These are phyloP conservation scores for Colletotrichum australisinense DNA, from an alignment of 2,329 filamentous ascomycete genomes.

Conservation along the genomic window DNA sequence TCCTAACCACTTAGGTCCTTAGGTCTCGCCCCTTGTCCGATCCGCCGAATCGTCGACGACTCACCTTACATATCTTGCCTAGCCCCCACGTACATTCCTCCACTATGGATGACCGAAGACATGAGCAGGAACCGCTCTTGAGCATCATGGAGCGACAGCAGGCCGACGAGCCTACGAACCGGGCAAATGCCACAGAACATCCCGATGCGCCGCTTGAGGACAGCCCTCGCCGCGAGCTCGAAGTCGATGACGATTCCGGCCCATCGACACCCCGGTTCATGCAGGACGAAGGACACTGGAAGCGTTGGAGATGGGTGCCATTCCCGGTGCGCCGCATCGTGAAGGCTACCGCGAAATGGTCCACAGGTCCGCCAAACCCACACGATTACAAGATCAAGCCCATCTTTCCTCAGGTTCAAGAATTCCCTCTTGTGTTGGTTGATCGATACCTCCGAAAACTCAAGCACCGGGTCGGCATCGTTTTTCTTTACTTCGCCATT, in stretches of 20 bases:
- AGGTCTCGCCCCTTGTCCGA: constrained; percentile 21
- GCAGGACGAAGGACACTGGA: constrained; percentile 63
- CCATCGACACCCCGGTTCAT: constrained; percentile 70
- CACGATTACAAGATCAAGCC: constrained; percentile 65
- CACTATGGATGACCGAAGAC: constrained; percentile 45
- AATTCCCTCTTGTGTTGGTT: constrained; percentile 72
- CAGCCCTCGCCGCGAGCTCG: constrained; percentile 56
- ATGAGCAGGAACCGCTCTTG: constrained; percentile 54
- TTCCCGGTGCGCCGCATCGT: constrained; percentile 62
- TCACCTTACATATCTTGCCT: constrained; percentile 31
- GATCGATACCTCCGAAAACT: constrained; percentile 70
- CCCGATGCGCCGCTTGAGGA: constrained; percentile 55
- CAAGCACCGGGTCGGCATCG: constrained; percentile 68
- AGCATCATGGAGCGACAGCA: constrained; percentile 47
- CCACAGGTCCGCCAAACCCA: constrained; percentile 66
- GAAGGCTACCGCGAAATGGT: constrained; percentile 60
- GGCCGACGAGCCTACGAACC: constrained; percentile 36
- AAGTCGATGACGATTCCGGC: constrained; percentile 52
- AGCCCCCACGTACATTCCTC: background rate
- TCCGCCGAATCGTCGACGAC: constrained; percentile 13
- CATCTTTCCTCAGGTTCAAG: constrained; percentile 74
- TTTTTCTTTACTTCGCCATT: constrained; percentile 69
- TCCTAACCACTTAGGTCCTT: constrained; percentile 25
- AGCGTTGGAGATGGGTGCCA: constrained; percentile 69
- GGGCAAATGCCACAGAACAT: constrained; percentile 44